These are phyloP conservation scores for Podaxis sp. DNA, from an alignment of 768 basidiomycete genomes.

Conservation along the genomic window DNA sequence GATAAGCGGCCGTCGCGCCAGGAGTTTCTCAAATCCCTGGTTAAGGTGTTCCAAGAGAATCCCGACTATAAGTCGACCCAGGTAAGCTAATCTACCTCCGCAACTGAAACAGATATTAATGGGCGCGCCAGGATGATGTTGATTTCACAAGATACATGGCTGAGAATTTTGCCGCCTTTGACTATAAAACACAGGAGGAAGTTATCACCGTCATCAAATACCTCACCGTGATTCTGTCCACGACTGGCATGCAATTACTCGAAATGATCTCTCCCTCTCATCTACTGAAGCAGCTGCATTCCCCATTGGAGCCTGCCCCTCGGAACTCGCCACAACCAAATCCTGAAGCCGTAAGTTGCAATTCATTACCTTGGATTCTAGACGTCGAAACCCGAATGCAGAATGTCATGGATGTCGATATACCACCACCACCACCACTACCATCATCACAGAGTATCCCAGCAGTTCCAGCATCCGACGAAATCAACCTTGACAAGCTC, in stretches of 20 bases:
- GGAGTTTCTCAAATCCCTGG: constrained; percentile 83
- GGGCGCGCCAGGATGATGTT: constrained; percentile 63
- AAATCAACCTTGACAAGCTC: constrained; percentile 20
- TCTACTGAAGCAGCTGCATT: constrained; percentile 61
- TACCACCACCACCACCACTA: not conserved
- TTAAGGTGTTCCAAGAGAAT: constrained; percentile 80
- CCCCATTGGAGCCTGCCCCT: constrained; percentile 20
- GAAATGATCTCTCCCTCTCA: constrained; percentile 73
- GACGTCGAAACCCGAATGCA: not conserved
- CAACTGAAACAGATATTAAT: not conserved
- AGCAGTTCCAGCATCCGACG: not conserved
- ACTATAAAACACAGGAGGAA: constrained; percentile 96
- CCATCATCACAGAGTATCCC: not conserved
- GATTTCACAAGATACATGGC: constrained; percentile 91
- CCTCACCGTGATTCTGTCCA: constrained; percentile 74
- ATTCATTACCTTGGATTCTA: not conserved
- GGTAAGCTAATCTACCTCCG: constrained; percentile 43
- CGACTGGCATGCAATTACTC: constrained; percentile 79
- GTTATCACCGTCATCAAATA: constrained; percentile 81
- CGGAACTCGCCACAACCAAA: constrained; percentile 14
- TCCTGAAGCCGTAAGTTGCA: constrained; percentile 16
- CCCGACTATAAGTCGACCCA: constrained; percentile 55
- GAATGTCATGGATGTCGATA: constrained; percentile 22
- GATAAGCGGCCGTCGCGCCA: constrained; percentile 87
- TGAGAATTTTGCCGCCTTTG: constrained; percentile 89